Evolutionary conservation across 768 basidiomycete species (phyloP).

Genomic region (Naganishia kalamii): DNA sequence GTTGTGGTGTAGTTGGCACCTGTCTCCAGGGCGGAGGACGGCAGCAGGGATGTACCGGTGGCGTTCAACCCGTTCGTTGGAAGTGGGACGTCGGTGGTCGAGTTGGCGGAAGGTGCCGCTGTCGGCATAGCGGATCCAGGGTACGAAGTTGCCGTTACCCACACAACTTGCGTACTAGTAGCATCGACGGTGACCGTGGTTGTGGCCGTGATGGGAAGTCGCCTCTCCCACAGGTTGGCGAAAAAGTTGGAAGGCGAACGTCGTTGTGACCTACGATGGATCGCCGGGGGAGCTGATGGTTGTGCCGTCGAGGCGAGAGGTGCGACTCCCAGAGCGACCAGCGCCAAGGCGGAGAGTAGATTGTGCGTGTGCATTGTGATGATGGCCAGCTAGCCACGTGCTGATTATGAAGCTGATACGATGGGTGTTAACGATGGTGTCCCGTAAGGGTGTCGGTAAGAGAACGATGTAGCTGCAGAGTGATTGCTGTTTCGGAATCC

Average conservation of each 20-base stretch:
- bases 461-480: background rate
- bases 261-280: slow-evolving; percentile 13
- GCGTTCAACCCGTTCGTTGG: background rate
- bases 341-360: background rate
- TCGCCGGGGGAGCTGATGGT: background rate
- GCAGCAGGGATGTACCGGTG: background rate
- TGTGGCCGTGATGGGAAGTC: slow-evolving; percentile 43
- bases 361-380: background rate
- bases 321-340: background rate
- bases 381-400: too few species aligned
- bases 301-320: background rate
- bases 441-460: background rate
- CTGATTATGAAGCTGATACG: background rate
- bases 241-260: slow-evolving; percentile 14
- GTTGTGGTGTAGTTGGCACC: background rate
- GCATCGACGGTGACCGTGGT: slow-evolving; percentile 37
- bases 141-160: slow-evolving; percentile 26
- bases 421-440: background rate
- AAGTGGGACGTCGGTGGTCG: background rate
- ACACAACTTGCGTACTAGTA: slow-evolving; percentile 37
- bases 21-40: slow-evolving; percentile 8
- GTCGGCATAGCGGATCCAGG: background rate
- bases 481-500: background rate
- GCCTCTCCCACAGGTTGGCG: slow-evolving; percentile 13
- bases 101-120: background rate